Conservation (phyloP, 306 rosid species). For the Albizia julibrissin region DNA sequence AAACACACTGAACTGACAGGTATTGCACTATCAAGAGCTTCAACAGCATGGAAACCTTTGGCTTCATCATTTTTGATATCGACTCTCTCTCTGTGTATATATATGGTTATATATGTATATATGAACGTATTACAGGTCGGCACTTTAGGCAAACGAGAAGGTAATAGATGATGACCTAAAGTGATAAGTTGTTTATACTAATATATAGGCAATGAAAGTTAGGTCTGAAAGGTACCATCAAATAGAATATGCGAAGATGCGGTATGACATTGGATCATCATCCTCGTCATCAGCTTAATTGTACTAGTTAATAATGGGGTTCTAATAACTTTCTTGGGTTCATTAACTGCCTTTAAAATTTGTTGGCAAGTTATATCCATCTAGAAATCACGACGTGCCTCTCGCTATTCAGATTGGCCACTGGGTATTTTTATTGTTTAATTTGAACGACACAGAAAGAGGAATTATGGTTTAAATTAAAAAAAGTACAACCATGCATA, state of each 20-base stretch:
- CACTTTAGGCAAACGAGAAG: conserved; percentile 9
- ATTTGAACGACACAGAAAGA: background rate
- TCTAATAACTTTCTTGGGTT: background rate
- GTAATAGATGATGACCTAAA: conserved; percentile 16
- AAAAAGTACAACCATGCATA: background rate
- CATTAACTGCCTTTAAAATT: conserved; percentile 1
- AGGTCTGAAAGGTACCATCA: background rate
- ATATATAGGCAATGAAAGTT: conserved; percentile 29
- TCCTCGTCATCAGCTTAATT: background rate
- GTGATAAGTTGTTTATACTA: background rate
- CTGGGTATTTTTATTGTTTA: background rate
- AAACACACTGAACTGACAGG: conserved; percentile 44
- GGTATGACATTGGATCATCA: too few species aligned
- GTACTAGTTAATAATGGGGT: background rate
- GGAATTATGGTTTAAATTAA: background rate
- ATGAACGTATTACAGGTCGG: background rate
- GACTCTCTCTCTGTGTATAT: background rate
- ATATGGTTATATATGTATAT: background rate
- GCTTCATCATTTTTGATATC: conserved; percentile 39
- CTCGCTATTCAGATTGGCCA: background rate
- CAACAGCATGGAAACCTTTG: conserved; percentile 28
- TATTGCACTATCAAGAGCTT: conserved; percentile 49
- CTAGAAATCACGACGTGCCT: background rate
- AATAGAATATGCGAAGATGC: conserved; percentile 40
- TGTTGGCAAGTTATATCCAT: background rate